Evolutionary conservation across 257 asterid species (phyloP), one percentile per base, ranked within the genome.

Genomic region (Prunella vulgaris): DNA sequence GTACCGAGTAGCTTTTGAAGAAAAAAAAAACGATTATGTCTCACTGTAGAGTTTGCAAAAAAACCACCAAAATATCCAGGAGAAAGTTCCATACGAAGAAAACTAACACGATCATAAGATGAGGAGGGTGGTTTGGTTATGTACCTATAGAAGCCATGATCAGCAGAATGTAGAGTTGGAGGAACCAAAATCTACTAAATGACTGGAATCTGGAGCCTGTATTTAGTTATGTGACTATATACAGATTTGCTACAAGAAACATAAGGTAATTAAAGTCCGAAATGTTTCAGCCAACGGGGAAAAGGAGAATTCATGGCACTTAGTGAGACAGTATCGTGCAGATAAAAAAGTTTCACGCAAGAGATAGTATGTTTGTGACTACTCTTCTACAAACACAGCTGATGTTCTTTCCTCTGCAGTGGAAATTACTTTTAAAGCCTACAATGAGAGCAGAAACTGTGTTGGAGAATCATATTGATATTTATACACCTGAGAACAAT

Each of bases 401-500:
- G 37, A 46, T 66, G 20, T 54, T 54, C n/a, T 25, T 65, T 70
- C 69, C 2, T 32, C 52, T n/a, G 51, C 73, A 53, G 69, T 69
- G 48, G 64, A 61, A 35, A 35, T 65, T 42, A 54, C 37, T 60
- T 54, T 8, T 40, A 61, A 40, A 10, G 52, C 74, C 80, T 66
- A 62, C 71, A 70, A 67, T 44, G 62, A 60, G 57, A 49, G 61
- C 30, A 66, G 46, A 73, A 66, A 22, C 74, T 71, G 9, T n/a
- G 59, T 77, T 54, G 63, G 44, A 73, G 25, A 70, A 70, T 46
- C 48, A 42, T 22, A n/a, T 5, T 62, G 10, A 49, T 18, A 56
- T 46, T 33, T 17, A 53, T 46, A 37, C 54, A 28, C 69, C 48
- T 68, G 64, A 18, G 49, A 3, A 33, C 25, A 17, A 30, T 7